These are phyloP conservation scores for Pleurotus ostreatus DNA, from an alignment of 768 basidiomycete genomes.

Conservation along the genomic window DNA sequence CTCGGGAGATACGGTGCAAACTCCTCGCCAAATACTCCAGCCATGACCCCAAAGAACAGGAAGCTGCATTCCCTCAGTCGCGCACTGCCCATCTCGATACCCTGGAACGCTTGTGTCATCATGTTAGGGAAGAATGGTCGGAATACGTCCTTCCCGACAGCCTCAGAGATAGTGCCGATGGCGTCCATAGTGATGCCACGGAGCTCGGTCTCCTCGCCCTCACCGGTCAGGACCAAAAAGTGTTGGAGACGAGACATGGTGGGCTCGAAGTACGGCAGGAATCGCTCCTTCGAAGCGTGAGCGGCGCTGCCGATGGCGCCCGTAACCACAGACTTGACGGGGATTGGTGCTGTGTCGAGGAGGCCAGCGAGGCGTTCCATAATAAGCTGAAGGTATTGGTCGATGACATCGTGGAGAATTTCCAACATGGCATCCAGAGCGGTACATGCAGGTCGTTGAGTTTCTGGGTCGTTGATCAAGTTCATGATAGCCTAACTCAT, in stretches of 20 bases:
- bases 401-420: constrained; percentile 86
- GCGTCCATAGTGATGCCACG: constrained; percentile 98
- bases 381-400: constrained; percentile 86
- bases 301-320: constrained; percentile 98
- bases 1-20: constrained; percentile 84
- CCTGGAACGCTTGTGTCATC: constrained; percentile 94
- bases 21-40: constrained; percentile 93
- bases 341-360: constrained; percentile 79
- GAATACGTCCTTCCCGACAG: constrained; percentile 92
- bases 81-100: constrained; percentile 80
- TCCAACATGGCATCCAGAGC: constrained; percentile 96
- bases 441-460: constrained; percentile 92
- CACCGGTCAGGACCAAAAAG: constrained; percentile 80
- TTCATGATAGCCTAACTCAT: constrained; percentile 74
- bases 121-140: constrained; percentile 92
- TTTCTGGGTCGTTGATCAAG: constrained; percentile 80
- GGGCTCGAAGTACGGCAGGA: constrained; percentile 90
- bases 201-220: constrained; percentile 91
- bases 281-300: constrained; percentile 88
- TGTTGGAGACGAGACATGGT: constrained; percentile 86
- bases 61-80: constrained; percentile 93
- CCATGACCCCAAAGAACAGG: constrained; percentile 98
- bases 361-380: constrained; percentile 91
- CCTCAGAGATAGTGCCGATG: constrained; percentile 97
- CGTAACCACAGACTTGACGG: constrained; percentile 91